Evolutionary conservation across 169 alveolate genomes (phyloP), one percentile per base, ranked within the genome.

Genomic region (Plasmodium ovale): DNA sequence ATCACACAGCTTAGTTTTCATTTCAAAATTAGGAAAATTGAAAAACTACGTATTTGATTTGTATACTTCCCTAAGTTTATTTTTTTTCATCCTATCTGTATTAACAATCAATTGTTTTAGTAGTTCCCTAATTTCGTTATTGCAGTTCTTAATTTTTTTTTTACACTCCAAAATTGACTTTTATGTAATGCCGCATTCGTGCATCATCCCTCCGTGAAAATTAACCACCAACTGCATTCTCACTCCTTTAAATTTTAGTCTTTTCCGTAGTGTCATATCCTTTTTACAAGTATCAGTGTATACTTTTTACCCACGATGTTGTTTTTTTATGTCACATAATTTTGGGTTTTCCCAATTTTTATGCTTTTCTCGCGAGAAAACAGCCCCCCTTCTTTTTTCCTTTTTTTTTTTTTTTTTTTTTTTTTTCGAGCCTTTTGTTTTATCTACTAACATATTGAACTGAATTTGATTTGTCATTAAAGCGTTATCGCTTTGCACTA

Each of bases 31-130:
- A 16, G 39, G 51, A n/a, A 67, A 64, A 82, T 35, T 65, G 12
- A 82, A 64, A 70, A 33, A 35, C 2, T 82, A 82, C 42, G 44
- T 82, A 42, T 82, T 82, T 68, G 90, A 82, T 58, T 10, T 82
- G 21, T 82, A 82, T 59, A 82, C 90, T n/a, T 82, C 90, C 3
- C 47, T 82, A 29, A 82, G 85, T 51, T 64, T 82, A 82, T 82
- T 82, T 53, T 82, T 82, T 54, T 82, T 82, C 37, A 82, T 82
- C 1, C 53, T 82, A 53, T 82, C 90, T 71, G 44, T 82, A 6
- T 29, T 82, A 67, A 82, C 90, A 5, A 82, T 82, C 33, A 82
- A 82, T 54, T 82, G 85, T 82, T 82, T 82, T 82, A 82, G 90
- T 82, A 82, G 90, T 71, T 49, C 44, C 67, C 16, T 82, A 37